Conservation (phyloP, 2,329 filamentous ascomycete genomes). For the Sporothrix phasma region DNA sequence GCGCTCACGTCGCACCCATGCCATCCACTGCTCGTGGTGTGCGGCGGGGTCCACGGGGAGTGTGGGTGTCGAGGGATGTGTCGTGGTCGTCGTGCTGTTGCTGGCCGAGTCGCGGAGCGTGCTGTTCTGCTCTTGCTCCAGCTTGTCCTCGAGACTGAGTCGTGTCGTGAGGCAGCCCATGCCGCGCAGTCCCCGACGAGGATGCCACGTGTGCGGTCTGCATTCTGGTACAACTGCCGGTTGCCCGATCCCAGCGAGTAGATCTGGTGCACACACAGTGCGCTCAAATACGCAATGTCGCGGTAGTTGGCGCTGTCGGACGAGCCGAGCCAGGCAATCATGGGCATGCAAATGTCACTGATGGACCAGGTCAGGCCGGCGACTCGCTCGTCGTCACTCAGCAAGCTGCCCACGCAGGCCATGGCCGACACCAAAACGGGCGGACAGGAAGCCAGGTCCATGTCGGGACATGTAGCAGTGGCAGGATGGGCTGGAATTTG, state of each 20-base stretch:
- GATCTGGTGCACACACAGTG: conserved; percentile 26
- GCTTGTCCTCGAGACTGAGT: conserved; percentile 7
- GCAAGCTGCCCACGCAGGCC: conserved; percentile 24
- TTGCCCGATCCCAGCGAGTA: conserved; percentile 27
- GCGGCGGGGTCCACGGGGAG: neutral
- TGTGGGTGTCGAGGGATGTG: conserved; percentile 1
- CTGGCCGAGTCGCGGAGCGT: neutral
- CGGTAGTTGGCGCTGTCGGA: conserved; percentile 22
- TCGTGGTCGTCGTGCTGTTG: neutral
- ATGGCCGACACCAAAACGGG: conserved; percentile 24
- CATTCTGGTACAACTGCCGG: conserved; percentile 24
- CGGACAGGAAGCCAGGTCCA: conserved; percentile 21
- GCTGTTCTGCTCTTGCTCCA: neutral
- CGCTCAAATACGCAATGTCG: conserved; percentile 23
- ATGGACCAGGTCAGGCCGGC: conserved; percentile 19
- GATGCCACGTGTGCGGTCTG: conserved; percentile 23
- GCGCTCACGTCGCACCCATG: conserved; percentile 22
- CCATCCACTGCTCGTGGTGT: conserved; percentile 18
- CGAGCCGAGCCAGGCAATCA: conserved; percentile 24
- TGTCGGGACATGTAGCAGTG: conserved; percentile 25
- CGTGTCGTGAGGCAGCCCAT: conserved; percentile 23
- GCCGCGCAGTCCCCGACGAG: conserved; percentile 24
- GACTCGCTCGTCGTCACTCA: conserved; percentile 15
- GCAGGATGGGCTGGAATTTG: conserved; percentile 24
- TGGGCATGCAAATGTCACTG: conserved; percentile 23